Base-by-base conservation (phyloP, 371 early-diverging fungal genomes). In the Gilbertella persicaria region DNA sequence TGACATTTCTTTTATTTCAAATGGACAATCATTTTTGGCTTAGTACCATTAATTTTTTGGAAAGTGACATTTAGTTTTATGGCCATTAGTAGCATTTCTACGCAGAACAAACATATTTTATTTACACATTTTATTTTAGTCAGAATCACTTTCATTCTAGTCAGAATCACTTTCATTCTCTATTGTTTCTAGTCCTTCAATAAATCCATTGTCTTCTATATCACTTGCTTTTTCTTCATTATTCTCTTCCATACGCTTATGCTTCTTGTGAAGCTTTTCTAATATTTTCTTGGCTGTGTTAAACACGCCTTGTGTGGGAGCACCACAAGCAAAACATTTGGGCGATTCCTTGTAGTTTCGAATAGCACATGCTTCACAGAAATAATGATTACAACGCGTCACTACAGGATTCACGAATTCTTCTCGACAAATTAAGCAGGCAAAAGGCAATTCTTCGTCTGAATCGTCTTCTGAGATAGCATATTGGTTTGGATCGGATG, bases 301-400 rank as follows among this genome's bases (percentile, higher is more conserved):
- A 64, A 98, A 97, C 13, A 89, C 75, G 4, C 98, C 98, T 38
- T 75, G 82, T 1, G 97, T 98, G 0, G 91, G 75, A 0, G 85
- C 68, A 9, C 88, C 88, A 66, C 98, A 98, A 0, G 89, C 90
- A 67, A 83, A 91, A 65, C 98, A 98, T 63, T 95, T 97, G n/a
- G 89, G 83, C 10, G 86, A 77, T 64, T 93, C 94, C 19, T 78
- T 60, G 63, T 86, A 89, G 21, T 90, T 79, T 45, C 87, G 73
- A 40, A 96, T 58, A 8, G 97, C 98, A 58, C 98, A 98, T n/a
- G 72, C 69, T 64, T 96, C 95, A 73, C 97, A 97, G 69, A 97
- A 98, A 64, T 94, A 95, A 62, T 98, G 98, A 13, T 82, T 74
- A 69, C 98, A 98, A 62, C 85, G 91, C 50, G 97, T 96, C 13